Evolutionary conservation across 345 rosid species (phyloP).

Genomic region (Odontarrhena argentea): DNA sequence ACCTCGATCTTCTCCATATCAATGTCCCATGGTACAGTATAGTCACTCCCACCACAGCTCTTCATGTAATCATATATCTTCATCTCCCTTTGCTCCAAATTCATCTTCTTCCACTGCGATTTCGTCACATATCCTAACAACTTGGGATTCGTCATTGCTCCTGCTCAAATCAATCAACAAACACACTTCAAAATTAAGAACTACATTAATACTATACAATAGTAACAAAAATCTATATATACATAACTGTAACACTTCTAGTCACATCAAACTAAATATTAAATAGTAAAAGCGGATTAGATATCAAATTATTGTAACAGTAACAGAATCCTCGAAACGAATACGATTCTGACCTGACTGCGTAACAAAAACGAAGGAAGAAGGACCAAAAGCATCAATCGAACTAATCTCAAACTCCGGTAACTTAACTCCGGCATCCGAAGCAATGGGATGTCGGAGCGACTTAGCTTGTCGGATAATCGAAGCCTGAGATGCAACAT

Average conservation of each 20-base stretch:
- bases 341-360: constrained; percentile 39
- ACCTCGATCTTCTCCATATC: constrained; percentile 57
- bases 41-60: constrained; percentile 45
- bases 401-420: constrained; percentile 46
- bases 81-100: constrained; percentile 52
- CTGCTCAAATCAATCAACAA: constrained; percentile 40
- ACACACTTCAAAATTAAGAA: background rate
- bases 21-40: constrained; percentile 53
- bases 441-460: constrained; percentile 63
- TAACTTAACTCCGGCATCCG: constrained; percentile 49
- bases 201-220: too few species aligned
- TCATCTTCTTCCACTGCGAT: constrained; percentile 55
- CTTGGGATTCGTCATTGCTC: constrained; percentile 48
- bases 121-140: constrained; percentile 62
- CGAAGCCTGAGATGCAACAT: constrained; percentile 64
- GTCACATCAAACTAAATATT: too few species aligned
- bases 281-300: too few species aligned
- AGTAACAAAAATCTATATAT: background rate
- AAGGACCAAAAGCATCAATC: constrained; percentile 46
- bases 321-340: constrained; percentile 26
- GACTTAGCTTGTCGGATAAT: constrained; percentile 70
- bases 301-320: constrained; percentile 14
- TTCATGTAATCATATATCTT: constrained; percentile 62
- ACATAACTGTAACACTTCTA: too few species aligned
- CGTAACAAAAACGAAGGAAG: constrained; percentile 46